A percentile compares a stretch with the other conserved stretches of the same genome.
Evolutionary conservation across 345 rosid species (phyloP).

Genomic region (Atalantia buxifolia): DNA sequence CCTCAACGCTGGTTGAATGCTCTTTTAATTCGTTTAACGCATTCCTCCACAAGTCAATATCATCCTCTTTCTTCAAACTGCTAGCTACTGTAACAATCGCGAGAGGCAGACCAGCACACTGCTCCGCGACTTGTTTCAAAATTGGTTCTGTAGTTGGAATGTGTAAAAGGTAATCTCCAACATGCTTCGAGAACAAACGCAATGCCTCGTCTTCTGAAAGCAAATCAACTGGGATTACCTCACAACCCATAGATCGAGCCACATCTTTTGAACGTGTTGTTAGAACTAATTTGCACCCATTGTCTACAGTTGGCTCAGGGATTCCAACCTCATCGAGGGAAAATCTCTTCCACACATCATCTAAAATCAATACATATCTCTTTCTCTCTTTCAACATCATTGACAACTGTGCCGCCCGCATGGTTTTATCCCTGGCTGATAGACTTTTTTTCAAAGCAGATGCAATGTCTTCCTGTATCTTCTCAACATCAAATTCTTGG

Average conservation of each 20-base stretch:
- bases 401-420: constrained; percentile 11
- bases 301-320: background rate
- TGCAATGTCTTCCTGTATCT: no score
- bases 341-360: constrained; percentile 15
- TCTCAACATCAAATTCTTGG: no score
- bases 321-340: constrained; percentile 14
- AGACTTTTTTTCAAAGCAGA: no score
- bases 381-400: background rate
- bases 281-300: no score
- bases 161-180: background rate
- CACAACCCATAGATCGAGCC: constrained; percentile 6
- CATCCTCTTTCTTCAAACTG: background rate
- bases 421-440: no score
- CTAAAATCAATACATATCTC: constrained; percentile 19
- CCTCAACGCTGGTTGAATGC: background rate
- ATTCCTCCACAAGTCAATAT: background rate
- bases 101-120: constrained; percentile 13
- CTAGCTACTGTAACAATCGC: constrained; percentile 3
- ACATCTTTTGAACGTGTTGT: no score
- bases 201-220: background rate
- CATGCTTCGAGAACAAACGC: background rate
- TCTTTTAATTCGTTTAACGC: constrained; percentile 10
- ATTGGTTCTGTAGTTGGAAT: background rate
- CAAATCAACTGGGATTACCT: background rate
- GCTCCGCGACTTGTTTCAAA: background rate